Conservation (phyloP, 257 asterid species). For the Oldenlandia corymbosa region DNA sequence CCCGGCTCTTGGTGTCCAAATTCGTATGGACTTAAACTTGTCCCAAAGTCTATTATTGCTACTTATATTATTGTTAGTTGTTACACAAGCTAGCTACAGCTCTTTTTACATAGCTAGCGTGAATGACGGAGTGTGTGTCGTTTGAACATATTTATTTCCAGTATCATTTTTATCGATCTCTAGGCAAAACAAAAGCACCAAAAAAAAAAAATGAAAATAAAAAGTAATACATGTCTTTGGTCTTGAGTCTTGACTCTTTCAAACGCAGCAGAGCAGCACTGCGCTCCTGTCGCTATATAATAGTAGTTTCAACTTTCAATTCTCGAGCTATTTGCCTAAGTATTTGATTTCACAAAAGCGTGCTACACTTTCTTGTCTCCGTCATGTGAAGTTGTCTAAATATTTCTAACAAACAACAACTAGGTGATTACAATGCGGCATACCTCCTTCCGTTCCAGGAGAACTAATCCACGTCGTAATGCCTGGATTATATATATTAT, state of each 20-base stretch:
- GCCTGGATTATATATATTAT: no score
- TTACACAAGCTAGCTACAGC: constrained; percentile 22
- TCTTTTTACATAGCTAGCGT: constrained; percentile 30
- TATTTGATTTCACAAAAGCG: not conserved
- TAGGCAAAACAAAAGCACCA: not conserved
- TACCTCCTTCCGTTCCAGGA: no score
- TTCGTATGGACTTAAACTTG: constrained; percentile 12
- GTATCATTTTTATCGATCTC: no score
- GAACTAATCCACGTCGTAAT: no score
- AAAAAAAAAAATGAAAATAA: no score
- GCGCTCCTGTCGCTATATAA: not conserved
- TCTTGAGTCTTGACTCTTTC: constrained; percentile 28
- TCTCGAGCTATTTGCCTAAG: no score
- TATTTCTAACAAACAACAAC: not conserved
- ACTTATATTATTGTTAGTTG: not conserved
- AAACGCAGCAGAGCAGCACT: not conserved
- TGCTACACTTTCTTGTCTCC: constrained; percentile 4
- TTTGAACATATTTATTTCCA: not conserved
- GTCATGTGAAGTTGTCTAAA: not conserved
- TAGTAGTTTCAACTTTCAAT: no score
- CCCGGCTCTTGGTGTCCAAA: not conserved
- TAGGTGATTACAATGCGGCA: no score
- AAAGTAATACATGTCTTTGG: not conserved
- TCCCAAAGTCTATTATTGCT: constrained; percentile 2
- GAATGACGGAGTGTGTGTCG: constrained; percentile 34